Evolutionary conservation across 1,284 basidiomycete genomes (phyloP), one percentile per base, ranked within the genome.

Genomic region (Cryptococcus jaspeensis): DNA sequence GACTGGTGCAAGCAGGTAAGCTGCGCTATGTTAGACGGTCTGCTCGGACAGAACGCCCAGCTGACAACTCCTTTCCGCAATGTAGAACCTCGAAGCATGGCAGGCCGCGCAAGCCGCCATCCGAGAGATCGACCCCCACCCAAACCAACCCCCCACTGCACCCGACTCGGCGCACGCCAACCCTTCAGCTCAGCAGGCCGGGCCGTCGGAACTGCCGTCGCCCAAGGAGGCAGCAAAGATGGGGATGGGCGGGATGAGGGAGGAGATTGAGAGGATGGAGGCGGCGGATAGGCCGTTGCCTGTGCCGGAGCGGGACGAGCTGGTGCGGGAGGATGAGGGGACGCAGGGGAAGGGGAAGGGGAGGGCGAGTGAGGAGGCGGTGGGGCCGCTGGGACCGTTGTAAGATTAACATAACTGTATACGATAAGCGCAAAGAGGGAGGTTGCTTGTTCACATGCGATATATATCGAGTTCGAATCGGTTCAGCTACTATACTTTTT

Each of bases 1-100:
- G 95, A 99, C 63, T 97, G 92, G 90, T 95, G 92, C 74, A 85
- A 88, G 78, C 90, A 92, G 85, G 92, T 92, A 60, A 53, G 79
- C 75, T 44, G 41, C 52, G 16, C 12, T 25, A n/a, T 42, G 20
- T 20, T 13, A 41, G 56, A 36, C 12, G 2, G 36, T 38, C 48
- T 3, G 38, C 15, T 25, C 15, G n/a, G 12, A 25, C 39, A 45
- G 25, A 20, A 35, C 20, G 22, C 40, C 32, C 20, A 23, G 13
- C 23, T 38, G 35, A 36, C 28, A 32, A 5, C 28, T 32, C 28
- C 28, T 50, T 37, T 48, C 58, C 46, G 55, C 45, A 57, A 51
- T 47, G 20, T 69, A 96, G 92, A 98, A 98, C 77, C 81, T 98
- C 55, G 90, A 95, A 70, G 90, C 89, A 53, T 99, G 95, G 95